These are phyloP conservation scores for Astrephomene gubernaculifera DNA, from an alignment of 139 green algal species.

Conservation along the genomic window DNA sequence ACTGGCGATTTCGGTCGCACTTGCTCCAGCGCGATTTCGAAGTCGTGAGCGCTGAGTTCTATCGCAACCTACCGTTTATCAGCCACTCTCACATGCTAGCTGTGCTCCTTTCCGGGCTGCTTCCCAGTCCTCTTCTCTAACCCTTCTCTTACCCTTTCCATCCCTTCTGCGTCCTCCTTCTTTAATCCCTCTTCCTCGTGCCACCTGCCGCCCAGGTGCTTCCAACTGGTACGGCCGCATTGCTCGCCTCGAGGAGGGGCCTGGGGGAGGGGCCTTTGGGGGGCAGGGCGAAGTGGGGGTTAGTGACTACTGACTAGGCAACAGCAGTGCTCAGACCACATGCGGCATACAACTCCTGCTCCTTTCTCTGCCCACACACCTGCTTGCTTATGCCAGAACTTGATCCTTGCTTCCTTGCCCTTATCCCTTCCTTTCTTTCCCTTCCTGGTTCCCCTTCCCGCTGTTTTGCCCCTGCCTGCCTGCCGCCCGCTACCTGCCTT, in stretches of 20 bases:
- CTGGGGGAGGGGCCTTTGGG: background rate
- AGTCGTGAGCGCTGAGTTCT: background rate
- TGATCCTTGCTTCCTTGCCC: too few relatives aligned
- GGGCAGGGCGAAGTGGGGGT: background rate
- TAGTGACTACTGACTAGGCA: too few relatives aligned
- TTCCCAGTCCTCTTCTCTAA: too few relatives aligned
- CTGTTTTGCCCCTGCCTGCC: background rate
- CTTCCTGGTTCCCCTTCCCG: background rate
- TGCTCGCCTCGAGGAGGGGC: background rate
- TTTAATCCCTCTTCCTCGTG: background rate
- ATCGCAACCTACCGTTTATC: background rate
- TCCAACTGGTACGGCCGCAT: slow-evolving; percentile 36
- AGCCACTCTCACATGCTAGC: too few relatives aligned
- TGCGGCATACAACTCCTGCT: background rate
- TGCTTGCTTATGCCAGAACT: too few relatives aligned
- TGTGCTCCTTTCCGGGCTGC: too few relatives aligned
- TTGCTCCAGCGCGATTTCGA: background rate
- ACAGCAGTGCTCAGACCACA: background rate
- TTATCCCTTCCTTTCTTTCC: background rate
- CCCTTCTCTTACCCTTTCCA: too few relatives aligned
- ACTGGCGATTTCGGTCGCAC: background rate
- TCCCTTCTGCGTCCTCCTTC: too few relatives aligned
- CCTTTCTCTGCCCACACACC: background rate
- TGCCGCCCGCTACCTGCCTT: background rate
- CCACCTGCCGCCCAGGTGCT: background rate